A percentile compares a stretch with the other conserved stretches of the same genome.
phyloP scores from a whole-genome alignment of 176 grass and related monocot genomes.

The Otatea glauca region DNA sequence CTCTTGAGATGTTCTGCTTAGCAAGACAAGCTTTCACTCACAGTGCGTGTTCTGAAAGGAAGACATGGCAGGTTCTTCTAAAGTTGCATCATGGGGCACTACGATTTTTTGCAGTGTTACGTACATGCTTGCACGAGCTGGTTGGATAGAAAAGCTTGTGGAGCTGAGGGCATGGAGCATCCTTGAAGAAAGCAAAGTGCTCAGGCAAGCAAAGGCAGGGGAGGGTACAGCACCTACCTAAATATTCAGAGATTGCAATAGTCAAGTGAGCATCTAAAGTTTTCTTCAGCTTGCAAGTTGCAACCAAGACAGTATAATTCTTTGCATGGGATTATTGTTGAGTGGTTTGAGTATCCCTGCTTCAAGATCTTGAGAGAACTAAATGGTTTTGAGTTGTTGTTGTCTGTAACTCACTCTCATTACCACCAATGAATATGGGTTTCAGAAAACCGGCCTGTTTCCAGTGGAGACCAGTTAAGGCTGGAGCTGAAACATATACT shows the following conservation, averaged over 20 bases:
- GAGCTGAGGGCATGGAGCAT: neutral
- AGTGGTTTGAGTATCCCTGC: neutral
- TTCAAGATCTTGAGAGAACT: neutral
- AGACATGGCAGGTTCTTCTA: conserved; percentile 19
- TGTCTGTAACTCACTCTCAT: neutral
- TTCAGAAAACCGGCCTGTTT: too few species aligned
- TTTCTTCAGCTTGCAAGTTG: neutral
- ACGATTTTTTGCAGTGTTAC: neutral
- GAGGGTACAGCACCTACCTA: neutral
- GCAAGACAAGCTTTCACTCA: neutral
- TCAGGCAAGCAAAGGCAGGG: neutral
- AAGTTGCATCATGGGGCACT: conserved; percentile 34
- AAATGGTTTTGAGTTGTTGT: neutral
- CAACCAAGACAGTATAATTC: neutral
- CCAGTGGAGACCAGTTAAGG: too few species aligned
- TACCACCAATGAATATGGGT: neutral
- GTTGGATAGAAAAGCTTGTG: neutral
- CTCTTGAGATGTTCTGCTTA: neutral
- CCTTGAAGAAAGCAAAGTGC: neutral
- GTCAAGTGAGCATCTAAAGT: neutral
- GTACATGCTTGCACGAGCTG: conserved; percentile 33
- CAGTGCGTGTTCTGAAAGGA: conserved; percentile 46
- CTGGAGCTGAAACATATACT: neutral
- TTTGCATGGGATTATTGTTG: neutral
- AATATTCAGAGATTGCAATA: neutral